Conservation (phyloP, 352 stramenopile genomes). For the Phytophthora hybrid region DNA sequence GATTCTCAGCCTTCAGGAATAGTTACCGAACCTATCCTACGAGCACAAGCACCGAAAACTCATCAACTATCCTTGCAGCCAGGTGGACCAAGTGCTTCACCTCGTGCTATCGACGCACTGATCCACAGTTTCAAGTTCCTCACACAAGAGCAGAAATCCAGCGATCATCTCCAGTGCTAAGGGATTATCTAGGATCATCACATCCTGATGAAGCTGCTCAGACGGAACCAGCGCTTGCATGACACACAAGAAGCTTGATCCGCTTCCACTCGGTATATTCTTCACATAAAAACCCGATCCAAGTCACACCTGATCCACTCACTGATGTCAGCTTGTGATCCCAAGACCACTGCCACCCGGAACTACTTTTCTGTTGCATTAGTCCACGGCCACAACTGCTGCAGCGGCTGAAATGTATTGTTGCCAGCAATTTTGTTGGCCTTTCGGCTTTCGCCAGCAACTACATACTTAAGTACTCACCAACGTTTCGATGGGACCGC, state of each 20-base stretch:
- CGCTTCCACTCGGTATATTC: neutral
- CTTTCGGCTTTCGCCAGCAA: neutral
- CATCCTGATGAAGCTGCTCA: neutral
- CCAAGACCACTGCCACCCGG: neutral
- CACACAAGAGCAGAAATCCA: conserved; percentile 1
- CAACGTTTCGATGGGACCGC: conserved; percentile 8
- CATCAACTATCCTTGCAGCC: neutral
- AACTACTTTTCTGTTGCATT: neutral
- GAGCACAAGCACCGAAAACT: neutral
- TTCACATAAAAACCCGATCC: neutral
- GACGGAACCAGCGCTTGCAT: neutral
- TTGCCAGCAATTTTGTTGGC: neutral
- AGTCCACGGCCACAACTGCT: neutral
- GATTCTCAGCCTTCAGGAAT: neutral
- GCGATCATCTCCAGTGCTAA: too few species aligned
- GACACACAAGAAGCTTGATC: too few species aligned
- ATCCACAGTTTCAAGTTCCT: neutral
- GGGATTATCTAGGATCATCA: neutral
- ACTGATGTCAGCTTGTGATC: neutral
- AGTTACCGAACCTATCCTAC: neutral
- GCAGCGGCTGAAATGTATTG: neutral
- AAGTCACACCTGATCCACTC: neutral
- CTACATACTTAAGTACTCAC: too few species aligned
- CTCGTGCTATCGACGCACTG: neutral
- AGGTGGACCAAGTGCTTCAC: neutral